Conservation (phyloP, 805 yeast genomes). For the Pichia membranifaciens region DNA sequence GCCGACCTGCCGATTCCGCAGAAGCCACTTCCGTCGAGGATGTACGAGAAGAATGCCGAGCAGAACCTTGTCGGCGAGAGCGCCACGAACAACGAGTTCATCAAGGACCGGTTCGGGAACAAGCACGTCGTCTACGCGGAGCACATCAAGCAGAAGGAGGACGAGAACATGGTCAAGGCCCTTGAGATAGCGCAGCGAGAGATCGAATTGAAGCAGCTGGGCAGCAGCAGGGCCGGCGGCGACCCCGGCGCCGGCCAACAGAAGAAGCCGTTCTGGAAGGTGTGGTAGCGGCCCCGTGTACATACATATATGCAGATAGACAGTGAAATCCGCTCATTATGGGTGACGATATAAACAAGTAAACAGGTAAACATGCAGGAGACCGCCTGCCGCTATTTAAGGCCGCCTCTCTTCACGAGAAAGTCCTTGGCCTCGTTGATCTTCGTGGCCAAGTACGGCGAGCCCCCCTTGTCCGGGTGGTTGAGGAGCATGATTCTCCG, state of each 20-base stretch:
- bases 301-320: neutral
- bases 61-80: slow-evolving; percentile 30
- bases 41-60: slow-evolving; percentile 36
- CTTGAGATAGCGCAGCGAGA: slow-evolving; percentile 35
- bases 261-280: slow-evolving; percentile 25
- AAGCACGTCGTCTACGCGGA: slow-evolving; percentile 74
- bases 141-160: slow-evolving; percentile 59
- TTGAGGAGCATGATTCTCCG: slow-evolving; percentile 80
- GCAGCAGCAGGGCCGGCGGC: neutral
- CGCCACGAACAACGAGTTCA: slow-evolving; percentile 34
- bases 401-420: slow-evolving; percentile 57
- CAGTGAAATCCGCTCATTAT: neutral
- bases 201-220: slow-evolving; percentile 17
- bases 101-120: slow-evolving; percentile 57
- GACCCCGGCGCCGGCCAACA: neutral
- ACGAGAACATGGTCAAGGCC: slow-evolving; percentile 46
- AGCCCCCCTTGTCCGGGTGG: slow-evolving; percentile 94
- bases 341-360: neutral
- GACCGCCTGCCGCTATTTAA: slow-evolving; percentile 20
- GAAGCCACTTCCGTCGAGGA: slow-evolving; percentile 32
- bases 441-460: slow-evolving; percentile 82
- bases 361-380: neutral
- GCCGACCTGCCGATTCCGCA: slow-evolving; percentile 34
- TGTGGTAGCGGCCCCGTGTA: slow-evolving; percentile 20
- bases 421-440: slow-evolving; percentile 89